Evolutionary conservation across 148 eudicot species (phyloP), one percentile per base, ranked within the genome.

Genomic region (Cornus suecica): DNA sequence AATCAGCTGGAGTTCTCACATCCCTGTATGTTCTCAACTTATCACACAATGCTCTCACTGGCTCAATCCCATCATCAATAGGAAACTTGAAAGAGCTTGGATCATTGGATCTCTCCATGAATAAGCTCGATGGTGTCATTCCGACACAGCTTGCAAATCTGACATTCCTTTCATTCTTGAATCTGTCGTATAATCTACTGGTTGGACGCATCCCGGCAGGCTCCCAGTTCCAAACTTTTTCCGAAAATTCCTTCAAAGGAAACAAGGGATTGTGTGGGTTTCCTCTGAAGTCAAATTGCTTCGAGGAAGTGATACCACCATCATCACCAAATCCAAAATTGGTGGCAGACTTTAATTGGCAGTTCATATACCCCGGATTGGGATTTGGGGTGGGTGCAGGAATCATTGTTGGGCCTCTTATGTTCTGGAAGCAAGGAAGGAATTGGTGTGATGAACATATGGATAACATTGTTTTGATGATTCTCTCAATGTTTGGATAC

Each of bases 371-470:
- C 51, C 65, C 73, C 10, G 88, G 85, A 20, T n/a, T 82, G 62
- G 88, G 88, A 37, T 80, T 74, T 28, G 85, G 85, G 8, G 65
- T 76, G 20, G 88, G 88, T 18, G 77, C 77, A 56, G 85, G 80
- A 51, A 63, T 77, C n/a, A 48, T 82, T 62, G 34, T 80, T 51
- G 77, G 81, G 2, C 78, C 81, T 34, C 81, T 85, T 23, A 56
- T 70, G 29, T 66, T 82, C 52, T 74, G 75, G 74, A 68, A 48
- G 77, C 14, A 68, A 37, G 80, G 71, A 34, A 74, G 80, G 74
- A 78, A 82, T 28, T 20, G 73, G 70, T 85, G 52, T 42, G 69
- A 82, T 3, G 68, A 72, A 22, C 31, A 54, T 1, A 25, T 61
- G 34, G 79, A 85, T 32, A 80, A 56, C 60, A 62, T 79, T 24